These are phyloP conservation scores for Microbotryomycetes sp. DNA, from an alignment of 1,284 basidiomycete genomes.

Conservation along the genomic window DNA sequence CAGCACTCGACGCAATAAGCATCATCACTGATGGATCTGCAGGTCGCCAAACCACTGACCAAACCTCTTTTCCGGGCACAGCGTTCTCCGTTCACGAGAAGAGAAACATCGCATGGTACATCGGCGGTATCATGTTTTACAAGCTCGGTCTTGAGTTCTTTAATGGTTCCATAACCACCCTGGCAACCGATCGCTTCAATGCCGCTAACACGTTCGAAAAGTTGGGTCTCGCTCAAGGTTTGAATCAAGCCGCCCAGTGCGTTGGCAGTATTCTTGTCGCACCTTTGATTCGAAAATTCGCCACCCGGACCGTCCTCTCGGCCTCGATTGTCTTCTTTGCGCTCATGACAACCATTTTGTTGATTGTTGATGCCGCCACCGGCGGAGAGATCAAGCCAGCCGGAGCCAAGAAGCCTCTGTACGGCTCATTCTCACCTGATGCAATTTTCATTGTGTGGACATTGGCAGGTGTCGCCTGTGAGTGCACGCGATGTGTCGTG, in stretches of 20 bases:
- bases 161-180: slow-evolving; percentile 39
- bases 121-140: slow-evolving; percentile 38
- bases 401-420: slow-evolving; percentile 21
- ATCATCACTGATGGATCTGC: no score
- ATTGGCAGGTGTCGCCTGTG: slow-evolving; percentile 13
- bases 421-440: slow-evolving; percentile 42
- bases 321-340: slow-evolving; percentile 41
- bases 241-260: slow-evolving; percentile 41
- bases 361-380: slow-evolving; percentile 43
- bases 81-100: neutral
- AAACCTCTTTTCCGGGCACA: neutral
- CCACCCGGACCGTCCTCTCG: slow-evolving; percentile 42
- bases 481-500: neutral
- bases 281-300: slow-evolving; percentile 42
- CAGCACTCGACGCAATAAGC: no score
- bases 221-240: slow-evolving; percentile 38
- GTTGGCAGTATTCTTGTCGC: slow-evolving; percentile 40
- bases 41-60: no score
- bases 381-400: slow-evolving; percentile 35
- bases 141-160: slow-evolving; percentile 22
- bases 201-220: slow-evolving; percentile 36
- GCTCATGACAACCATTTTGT: slow-evolving; percentile 39
- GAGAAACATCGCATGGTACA: slow-evolving; percentile 13
- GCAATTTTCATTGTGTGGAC: slow-evolving; percentile 37
- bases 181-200: slow-evolving; percentile 35